Evolutionary conservation across 148 eudicot genomes (phyloP), one percentile per base, ranked within the genome.

Genomic region (Rhododendron williamsianum): DNA sequence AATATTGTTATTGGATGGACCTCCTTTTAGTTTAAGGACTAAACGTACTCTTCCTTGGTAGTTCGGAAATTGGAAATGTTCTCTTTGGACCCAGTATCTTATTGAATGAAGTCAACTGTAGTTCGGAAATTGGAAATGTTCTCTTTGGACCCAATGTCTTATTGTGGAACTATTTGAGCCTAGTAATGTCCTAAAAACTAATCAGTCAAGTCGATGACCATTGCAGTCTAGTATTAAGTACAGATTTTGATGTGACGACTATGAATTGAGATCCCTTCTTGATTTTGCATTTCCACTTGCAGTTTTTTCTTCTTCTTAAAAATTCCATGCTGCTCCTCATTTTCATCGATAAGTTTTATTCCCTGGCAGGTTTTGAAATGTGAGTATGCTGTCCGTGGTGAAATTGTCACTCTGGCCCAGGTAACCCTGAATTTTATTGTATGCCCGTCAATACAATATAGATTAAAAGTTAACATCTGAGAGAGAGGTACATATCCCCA

Each of bases 301-400:
- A 76, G 21, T 81, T 49, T 35, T 56, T 60, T 76, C 45, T 41
- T 35, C 46, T 46, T 76, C 76, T 54, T 21, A 16, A 45, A 60
- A 74, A 33, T 82, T 81, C 6, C 36, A 27, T 82, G 36, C 16
- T 63, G 11, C 16, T 33, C 13, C 43, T 51, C 45, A 54, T 52
- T n/a, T 76, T 86, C 33, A 73, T 30, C 4, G 19, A 76, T 12
- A 23, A 43, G 21, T 83, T 65, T 45, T 51, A 69, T 85, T 82
- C 4, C 43, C 80, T 87, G 16, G 36, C 91, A 95, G 98, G 98
- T 95, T 74, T 86, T 95, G 91, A 88, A 94, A 86, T 95, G 98
- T 82, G 93, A 94, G 77, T 95, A 95, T 91, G 98, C 96, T 89
- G 98, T 94, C 87, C 98, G 98, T 76, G 98, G 98, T 51, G 98